phyloP scores from a whole-genome alignment of 2,329 filamentous ascomycete genomes.

The Cercospora sp. region DNA sequence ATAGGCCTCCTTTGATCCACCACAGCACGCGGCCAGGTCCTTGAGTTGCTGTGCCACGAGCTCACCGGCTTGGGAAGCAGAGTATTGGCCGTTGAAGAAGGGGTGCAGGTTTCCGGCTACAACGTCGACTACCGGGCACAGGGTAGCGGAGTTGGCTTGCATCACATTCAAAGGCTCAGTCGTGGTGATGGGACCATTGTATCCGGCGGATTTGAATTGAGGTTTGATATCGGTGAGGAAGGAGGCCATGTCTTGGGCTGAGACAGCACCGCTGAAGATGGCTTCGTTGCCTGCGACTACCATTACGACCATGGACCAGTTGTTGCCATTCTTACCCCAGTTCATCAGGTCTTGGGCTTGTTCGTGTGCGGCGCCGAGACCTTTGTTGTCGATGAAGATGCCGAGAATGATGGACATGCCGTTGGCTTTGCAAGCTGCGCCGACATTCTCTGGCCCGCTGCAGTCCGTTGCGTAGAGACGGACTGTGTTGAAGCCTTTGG shows the following conservation, averaged over 20 bases:
- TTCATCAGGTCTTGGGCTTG: conserved; percentile 72
- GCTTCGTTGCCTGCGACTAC: conserved; percentile 91
- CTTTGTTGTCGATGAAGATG: conserved; percentile 72
- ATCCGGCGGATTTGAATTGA: conserved; percentile 58
- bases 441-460: conserved; percentile 73
- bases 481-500: conserved; percentile 60
- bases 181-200: conserved; percentile 75
- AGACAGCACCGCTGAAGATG: conserved; percentile 71
- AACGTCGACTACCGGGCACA: conserved; percentile 76
- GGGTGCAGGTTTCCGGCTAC: conserved; percentile 86
- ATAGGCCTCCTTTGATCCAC: conserved; percentile 65
- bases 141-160: conserved; percentile 58
- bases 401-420: conserved; percentile 81
- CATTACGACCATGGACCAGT: conserved; percentile 72
- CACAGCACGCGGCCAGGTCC: conserved; percentile 69
- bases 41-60: conserved; percentile 76
- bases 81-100: conserved; percentile 79
- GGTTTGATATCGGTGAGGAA: conserved; percentile 70
- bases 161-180: conserved; percentile 82
- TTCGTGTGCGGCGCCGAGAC: conserved; percentile 58
- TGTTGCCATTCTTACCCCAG: conserved; percentile 67
- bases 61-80: conserved; percentile 65
- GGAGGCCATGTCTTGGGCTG: conserved; percentile 61
- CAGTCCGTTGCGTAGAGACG: conserved; percentile 95
- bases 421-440: conserved; percentile 63